Conservation (phyloP, 108 stramenopile species). For the Nannochloropsis granulata region DNA sequence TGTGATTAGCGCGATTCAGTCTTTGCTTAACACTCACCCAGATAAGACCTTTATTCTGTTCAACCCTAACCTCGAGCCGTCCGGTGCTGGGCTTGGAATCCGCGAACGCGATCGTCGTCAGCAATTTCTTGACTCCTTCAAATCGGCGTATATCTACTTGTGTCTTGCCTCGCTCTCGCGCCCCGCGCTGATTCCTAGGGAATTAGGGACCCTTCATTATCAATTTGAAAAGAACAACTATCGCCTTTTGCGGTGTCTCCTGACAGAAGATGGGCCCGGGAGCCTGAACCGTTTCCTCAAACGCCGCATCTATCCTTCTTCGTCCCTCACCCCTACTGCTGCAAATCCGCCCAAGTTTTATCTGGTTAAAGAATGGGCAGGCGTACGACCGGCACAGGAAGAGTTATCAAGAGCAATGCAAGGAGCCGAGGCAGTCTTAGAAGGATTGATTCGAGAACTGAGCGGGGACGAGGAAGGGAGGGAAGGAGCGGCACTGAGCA, state of each 20-base stretch:
- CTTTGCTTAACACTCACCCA: neutral
- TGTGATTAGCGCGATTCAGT: neutral
- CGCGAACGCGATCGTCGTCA: neutral
- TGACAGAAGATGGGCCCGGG: neutral
- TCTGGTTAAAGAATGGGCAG: neutral
- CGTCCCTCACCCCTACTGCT: neutral
- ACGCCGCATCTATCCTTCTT: neutral
- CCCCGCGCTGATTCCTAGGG: neutral
- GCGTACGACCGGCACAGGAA: neutral
- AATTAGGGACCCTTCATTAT: neutral
- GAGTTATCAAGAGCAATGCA: neutral
- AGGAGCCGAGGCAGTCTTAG: neutral
- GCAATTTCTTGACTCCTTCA: neutral
- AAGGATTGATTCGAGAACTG: neutral
- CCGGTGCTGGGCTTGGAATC: neutral
- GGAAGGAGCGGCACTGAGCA: neutral
- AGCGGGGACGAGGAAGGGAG: neutral
- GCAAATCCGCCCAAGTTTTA: neutral
- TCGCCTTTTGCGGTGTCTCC: neutral
- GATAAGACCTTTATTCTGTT: neutral
- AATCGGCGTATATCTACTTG: neutral
- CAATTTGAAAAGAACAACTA: neutral
- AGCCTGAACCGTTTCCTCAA: neutral
- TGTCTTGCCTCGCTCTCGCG: neutral
- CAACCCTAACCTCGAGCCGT: neutral